A percentile compares a stretch with the other conserved stretches of the same genome.
These are phyloP conservation scores for Dipteronia sinensis DNA, from an alignment of 345 rosid species.

Conservation along the genomic window DNA sequence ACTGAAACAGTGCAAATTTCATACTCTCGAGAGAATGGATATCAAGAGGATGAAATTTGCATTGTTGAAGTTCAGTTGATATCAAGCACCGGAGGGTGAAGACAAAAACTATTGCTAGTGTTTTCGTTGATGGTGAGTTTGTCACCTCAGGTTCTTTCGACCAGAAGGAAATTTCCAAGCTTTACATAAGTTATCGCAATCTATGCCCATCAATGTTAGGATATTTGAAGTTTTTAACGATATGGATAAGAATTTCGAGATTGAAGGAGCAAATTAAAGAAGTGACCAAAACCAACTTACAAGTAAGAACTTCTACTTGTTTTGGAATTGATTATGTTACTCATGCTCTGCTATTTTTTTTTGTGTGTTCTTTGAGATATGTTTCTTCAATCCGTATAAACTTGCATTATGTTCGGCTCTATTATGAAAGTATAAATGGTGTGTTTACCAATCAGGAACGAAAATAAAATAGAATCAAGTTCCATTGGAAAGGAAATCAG, in stretches of 20 bases:
- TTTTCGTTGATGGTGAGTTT: slow-evolving; percentile 52
- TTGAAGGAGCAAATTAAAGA: slow-evolving; percentile 59
- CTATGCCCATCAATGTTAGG: slow-evolving; percentile 16
- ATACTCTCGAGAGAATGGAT: slow-evolving; percentile 54
- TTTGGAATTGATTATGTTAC: neutral
- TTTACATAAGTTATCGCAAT: slow-evolving; percentile 40
- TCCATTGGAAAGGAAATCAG: no score
- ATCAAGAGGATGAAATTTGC: slow-evolving; percentile 55
- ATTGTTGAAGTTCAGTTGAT: slow-evolving; percentile 48
- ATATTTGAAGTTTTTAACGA: neutral
- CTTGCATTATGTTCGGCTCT: no score
- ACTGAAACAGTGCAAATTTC: slow-evolving; percentile 35
- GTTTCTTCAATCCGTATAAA: no score
- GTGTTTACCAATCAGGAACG: no score
- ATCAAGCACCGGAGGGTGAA: slow-evolving; percentile 44
- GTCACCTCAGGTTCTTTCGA: slow-evolving; percentile 57
- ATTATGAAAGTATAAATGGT: no score
- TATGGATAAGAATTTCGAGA: slow-evolving; percentile 26
- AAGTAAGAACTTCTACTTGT: slow-evolving; percentile 34
- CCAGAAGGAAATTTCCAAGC: slow-evolving; percentile 69
- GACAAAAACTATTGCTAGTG: slow-evolving; percentile 36
- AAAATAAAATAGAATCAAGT: no score
- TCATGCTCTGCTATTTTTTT: neutral
- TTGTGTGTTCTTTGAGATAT: neutral
- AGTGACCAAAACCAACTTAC: slow-evolving; percentile 70